Evolutionary conservation across 208 protist genomes (phyloP), one percentile per base, ranked within the genome.

Genomic region (Blechomonas ayalai): DNA sequence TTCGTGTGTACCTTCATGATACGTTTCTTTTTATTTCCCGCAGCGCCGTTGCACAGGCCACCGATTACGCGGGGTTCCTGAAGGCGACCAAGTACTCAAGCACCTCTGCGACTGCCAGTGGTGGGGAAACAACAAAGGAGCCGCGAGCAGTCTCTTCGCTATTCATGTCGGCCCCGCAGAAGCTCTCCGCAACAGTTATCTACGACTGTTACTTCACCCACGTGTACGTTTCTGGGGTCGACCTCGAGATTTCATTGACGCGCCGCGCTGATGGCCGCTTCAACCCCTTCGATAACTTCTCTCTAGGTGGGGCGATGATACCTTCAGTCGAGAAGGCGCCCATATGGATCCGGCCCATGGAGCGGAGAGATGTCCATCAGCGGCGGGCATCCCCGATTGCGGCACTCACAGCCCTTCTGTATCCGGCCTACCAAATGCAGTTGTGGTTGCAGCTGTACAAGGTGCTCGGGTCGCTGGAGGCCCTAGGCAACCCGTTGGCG

Each of bases 371-470:
- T 47, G 37, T 82, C 0, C 55, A 74, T 39, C 62, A 71, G 29
- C 64, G 59, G 2, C 56, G 58, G 8, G 40, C 26, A 32, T 76
- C 71, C 7, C 43, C 66, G 8, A 12, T 41, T 2, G 22, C 15
- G 2, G 32, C 66, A 22, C n/a, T 78, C 0, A n/a, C 40, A 3
- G 49, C 45, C 3, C 46, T 79, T 12, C 26, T 86, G 23, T 82
- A 63, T 52, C 63, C 67, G 0, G 52, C 60, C 2, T 92, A 89
- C 53, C 59, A 70, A 20, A 69, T 52, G 1, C 79, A 78, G 48
- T 27, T 88, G 36, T 23, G 83, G n/a, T 33, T 86, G 44, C 83
- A 92, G 54, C 46, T 67, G 20, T 85, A 73, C 47, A 82, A 83
- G 46, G 61, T 92, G 18, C 15, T 92, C 26, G 83, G 79, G 25